Base-by-base conservation (phyloP, 768 basidiomycete genomes). In the Tricholoma bakamatsutake region DNA sequence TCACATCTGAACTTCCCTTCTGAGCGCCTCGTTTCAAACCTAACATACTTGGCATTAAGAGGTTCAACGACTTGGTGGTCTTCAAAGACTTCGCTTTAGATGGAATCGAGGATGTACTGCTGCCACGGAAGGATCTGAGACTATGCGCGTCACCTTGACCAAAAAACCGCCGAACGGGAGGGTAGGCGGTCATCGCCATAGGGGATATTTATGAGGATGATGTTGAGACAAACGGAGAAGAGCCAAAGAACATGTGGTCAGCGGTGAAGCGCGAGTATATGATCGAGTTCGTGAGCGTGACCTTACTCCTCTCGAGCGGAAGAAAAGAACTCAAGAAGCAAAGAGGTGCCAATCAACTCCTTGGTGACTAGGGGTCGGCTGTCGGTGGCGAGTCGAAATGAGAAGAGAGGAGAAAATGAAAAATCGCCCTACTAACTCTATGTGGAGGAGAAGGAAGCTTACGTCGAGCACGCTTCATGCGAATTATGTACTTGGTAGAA, bases 21-120 rank as follows among this genome's bases (percentile, higher is more conserved):
- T 55, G 52, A 11, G 54, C 34, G 45, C 50, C 40, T n/a, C 57
- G 57, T 35, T 59, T 59, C 18, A 59, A 60, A 13, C 61, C 53
- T n/a, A 69, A 42, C 37, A 63, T 28, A 48, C 50, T 54, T 31
- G 64, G 59, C 39, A 68, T 47, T 18, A 50, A 18, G 18, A 61
- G 46, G 0, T 49, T 37, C 10, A 61, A 18, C 21, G 61, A 55
- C 27, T 59, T 62, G 43, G 52, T 59, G n/a, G 58, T 28, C 50
- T 66, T 68, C 34, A 70, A 56, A 8, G 67, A 67, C 15, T 50
- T 62, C 13, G 62, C 57, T 47, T 62, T 57, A 28, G 65, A 65
- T 15, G 63, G 56, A 18, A 13, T 57, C 21, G 62, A 61, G 31
- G 61, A 54, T 17, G 54, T 47, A 3, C 51, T 49, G 27, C 57